phyloP scores from a whole-genome alignment of 1,284 basidiomycete genomes.

The Chalciporus piperatoides region DNA sequence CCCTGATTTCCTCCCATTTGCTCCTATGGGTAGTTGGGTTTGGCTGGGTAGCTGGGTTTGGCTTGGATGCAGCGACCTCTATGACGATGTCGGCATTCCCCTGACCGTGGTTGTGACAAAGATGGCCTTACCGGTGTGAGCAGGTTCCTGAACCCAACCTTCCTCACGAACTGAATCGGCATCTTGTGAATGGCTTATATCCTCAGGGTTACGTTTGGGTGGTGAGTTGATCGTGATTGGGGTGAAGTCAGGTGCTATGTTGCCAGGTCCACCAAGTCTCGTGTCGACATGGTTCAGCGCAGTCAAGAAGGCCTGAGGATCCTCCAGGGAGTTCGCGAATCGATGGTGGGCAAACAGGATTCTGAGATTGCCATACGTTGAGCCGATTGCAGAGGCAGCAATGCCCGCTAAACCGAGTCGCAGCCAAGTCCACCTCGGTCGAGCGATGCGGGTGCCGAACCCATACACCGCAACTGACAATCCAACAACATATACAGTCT shows the following conservation, averaged over 20 bases:
- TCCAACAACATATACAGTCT: conserved; percentile 31
- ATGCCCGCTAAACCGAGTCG: conserved; percentile 24
- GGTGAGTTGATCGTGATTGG: conserved; percentile 18
- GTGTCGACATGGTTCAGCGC: conserved; percentile 40
- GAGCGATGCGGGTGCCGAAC: conserved; percentile 29
- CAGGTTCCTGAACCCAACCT: conserved; percentile 23
- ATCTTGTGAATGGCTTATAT: conserved; percentile 10
- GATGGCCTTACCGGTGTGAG: conserved; percentile 12
- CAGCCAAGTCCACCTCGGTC: conserved; percentile 29
- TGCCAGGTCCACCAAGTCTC: conserved; percentile 31
- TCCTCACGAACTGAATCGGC: conserved; percentile 15
- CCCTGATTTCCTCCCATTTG: conserved; percentile 65
- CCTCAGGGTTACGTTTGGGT: conserved; percentile 9
- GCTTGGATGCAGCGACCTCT: conserved; percentile 10
- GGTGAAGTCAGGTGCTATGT: conserved; percentile 21
- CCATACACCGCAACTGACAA: conserved; percentile 23
- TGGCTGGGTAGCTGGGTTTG: conserved; percentile 18
- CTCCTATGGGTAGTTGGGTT: conserved; percentile 27
- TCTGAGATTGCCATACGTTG: conserved; percentile 37
- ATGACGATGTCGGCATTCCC: conserved; percentile 1
- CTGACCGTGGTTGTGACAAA: not conserved
- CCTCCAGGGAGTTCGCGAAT: conserved; percentile 47
- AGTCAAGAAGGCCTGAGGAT: conserved; percentile 39
- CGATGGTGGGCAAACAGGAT: conserved; percentile 42
- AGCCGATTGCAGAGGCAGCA: conserved; percentile 28